Evolutionary conservation across 768 basidiomycete species (phyloP).

Genomic region (Hericium coralloides): DNA sequence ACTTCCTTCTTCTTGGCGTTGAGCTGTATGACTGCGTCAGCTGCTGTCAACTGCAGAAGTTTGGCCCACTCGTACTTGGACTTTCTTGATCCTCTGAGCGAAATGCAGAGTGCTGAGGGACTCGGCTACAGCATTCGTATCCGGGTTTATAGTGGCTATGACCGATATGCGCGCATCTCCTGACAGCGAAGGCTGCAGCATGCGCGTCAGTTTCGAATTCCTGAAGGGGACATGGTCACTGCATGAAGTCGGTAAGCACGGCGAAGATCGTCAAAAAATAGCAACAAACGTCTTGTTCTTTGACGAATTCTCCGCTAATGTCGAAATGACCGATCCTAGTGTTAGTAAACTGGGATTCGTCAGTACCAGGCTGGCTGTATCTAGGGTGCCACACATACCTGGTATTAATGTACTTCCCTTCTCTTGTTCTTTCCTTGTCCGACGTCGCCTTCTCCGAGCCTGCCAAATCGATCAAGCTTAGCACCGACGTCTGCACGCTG

Average conservation of each 20-base stretch:
- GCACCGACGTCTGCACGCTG: slow-evolving; percentile 69
- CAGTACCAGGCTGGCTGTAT: not conserved
- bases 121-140: slow-evolving; percentile 68
- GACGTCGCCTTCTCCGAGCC: slow-evolving; percentile 95
- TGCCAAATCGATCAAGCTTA: slow-evolving; percentile 90
- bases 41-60: not conserved
- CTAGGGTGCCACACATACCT: slow-evolving; percentile 32
- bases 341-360: slow-evolving; percentile 61
- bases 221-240: slow-evolving; percentile 92
- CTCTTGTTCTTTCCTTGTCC: slow-evolving; percentile 90
- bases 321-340: slow-evolving; percentile 86
- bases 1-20: slow-evolving; percentile 91
- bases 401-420: slow-evolving; percentile 96
- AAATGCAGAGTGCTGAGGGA: slow-evolving; percentile 86
- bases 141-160: slow-evolving; percentile 92
- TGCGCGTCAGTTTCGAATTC: slow-evolving; percentile 89
- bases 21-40: slow-evolving; percentile 30
- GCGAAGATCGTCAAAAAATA: not conserved
- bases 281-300: slow-evolving; percentile 56
- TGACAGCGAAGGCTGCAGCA: slow-evolving; percentile 90
- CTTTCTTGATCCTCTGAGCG: slow-evolving; percentile 85
- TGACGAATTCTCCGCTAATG: slow-evolving; percentile 80
- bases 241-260: slow-evolving; percentile 2
- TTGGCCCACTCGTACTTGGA: slow-evolving; percentile 42
- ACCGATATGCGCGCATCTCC: slow-evolving; percentile 96